phyloP scores from a whole-genome alignment of 2,329 filamentous ascomycete genomes.

The Basipetospora sp. region DNA sequence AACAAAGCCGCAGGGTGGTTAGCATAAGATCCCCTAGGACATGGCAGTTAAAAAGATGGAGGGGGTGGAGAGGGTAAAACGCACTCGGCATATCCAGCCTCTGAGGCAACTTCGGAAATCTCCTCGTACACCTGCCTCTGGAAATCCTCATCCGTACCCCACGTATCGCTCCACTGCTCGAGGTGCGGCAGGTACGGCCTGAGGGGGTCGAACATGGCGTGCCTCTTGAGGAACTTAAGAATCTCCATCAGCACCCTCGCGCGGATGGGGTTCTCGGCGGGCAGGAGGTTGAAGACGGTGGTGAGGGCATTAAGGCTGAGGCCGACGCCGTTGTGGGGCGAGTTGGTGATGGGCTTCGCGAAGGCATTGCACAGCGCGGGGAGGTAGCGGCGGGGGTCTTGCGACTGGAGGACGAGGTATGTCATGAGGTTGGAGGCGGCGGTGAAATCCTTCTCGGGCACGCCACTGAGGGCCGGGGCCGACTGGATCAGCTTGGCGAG shows the following conservation, averaged over 20 bases:
- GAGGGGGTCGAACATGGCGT: conserved; percentile 68
- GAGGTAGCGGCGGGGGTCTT: conserved; percentile 73
- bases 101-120: conserved; percentile 65
- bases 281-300: conserved; percentile 90
- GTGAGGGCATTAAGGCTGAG: conserved; percentile 82
- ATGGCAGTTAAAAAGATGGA: neutral
- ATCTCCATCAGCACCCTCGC: conserved; percentile 87
- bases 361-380: conserved; percentile 81
- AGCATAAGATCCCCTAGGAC: neutral
- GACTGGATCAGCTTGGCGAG: conserved; percentile 79
- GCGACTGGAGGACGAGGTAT: conserved; percentile 76
- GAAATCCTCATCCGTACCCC: conserved; percentile 71
- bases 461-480: conserved; percentile 61
- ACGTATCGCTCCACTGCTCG: conserved; percentile 65
- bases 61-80: conserved; percentile 14
- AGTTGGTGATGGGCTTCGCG: conserved; percentile 70
- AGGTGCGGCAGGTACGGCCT: conserved; percentile 72
- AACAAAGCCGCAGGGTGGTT: conserved; percentile 3
- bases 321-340: conserved; percentile 68
- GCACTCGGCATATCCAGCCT: conserved; percentile 62
- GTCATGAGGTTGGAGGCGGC: conserved; percentile 94
- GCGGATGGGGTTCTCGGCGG: conserved; percentile 59
- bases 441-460: conserved; percentile 92
- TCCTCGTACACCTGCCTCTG: conserved; percentile 72
- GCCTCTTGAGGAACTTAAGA: conserved; percentile 62